phyloP scores from a whole-genome alignment of 2,329 filamentous ascomycete genomes.

The Phoma sp. region DNA sequence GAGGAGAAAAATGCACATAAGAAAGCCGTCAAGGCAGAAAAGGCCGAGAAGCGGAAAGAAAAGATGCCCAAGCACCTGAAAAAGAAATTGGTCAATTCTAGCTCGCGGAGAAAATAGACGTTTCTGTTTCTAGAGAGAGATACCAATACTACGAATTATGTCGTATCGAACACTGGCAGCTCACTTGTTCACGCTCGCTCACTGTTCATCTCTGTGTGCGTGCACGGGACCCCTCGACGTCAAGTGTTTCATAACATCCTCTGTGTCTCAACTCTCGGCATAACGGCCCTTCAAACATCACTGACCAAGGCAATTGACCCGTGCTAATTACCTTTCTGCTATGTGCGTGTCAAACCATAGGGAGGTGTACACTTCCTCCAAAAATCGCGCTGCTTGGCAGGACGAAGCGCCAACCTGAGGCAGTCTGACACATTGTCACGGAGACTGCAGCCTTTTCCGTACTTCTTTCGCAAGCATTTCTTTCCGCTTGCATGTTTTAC shows the following conservation, averaged over 20 bases:
- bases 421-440: not conserved
- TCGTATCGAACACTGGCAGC: not conserved
- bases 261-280: no score
- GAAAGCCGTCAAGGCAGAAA: slow-evolving; percentile 89
- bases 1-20: slow-evolving; percentile 90
- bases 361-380: no score
- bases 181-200: no score
- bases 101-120: slow-evolving; percentile 64
- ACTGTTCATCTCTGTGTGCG: no score
- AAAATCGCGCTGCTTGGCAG: no score
- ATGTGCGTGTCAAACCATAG: no score
- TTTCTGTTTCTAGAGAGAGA: not conserved
- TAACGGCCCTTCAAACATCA: no score
- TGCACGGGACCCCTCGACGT: no score
- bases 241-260: no score
- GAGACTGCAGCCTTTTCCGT: not conserved
- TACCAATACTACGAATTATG: not conserved
- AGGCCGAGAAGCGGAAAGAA: slow-evolving; percentile 87
- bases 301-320: no score
- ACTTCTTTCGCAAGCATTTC: not conserved
- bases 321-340: no score
- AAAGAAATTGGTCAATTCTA: slow-evolving; percentile 77
- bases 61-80: slow-evolving; percentile 98
- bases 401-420: not conserved
- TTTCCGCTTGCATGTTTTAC: not conserved